phyloP scores from a whole-genome alignment of 73 alveolate species.

The Symbiodinium pilosum region DNA sequence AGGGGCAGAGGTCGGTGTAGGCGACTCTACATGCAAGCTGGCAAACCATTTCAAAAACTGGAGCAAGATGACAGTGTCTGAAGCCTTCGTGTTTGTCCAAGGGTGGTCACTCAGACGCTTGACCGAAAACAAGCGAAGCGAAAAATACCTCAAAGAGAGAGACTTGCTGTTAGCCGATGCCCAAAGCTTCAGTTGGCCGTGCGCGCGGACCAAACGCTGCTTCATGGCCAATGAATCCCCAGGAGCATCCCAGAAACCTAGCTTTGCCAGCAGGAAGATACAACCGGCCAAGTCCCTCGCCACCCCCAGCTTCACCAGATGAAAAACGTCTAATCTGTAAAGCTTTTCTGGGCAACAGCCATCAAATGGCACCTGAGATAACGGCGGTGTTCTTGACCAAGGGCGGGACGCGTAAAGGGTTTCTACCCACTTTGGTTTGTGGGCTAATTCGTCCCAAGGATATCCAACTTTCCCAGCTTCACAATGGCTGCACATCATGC shows the following conservation, averaged over 20 bases:
- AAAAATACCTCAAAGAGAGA: neutral
- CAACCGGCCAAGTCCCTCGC: neutral
- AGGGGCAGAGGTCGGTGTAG: too few species aligned
- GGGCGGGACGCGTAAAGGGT: neutral
- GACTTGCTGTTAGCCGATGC: neutral
- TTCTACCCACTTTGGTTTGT: neutral
- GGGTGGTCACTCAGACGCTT: neutral
- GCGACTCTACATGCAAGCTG: neutral
- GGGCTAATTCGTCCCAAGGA: too few species aligned
- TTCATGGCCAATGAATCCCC: neutral
- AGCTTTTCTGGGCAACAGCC: neutral
- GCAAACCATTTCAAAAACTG: neutral
- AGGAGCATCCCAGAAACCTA: neutral
- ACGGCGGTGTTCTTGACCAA: neutral
- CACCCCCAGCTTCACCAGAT: constrained; percentile 10
- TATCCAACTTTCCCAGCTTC: too few species aligned
- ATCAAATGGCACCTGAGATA: neutral
- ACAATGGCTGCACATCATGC: too few species aligned
- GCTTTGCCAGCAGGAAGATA: neutral
- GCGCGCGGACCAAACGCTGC: neutral
- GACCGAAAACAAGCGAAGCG: neutral
- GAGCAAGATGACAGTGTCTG: neutral
- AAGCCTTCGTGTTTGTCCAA: constrained; percentile 31
- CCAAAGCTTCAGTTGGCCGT: neutral
- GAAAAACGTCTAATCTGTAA: constrained; percentile 4